Evolutionary conservation across 352 stramenopile genomes (phyloP), one percentile per base, ranked within the genome.

Genomic region (Saprolegnia parasitica): DNA sequence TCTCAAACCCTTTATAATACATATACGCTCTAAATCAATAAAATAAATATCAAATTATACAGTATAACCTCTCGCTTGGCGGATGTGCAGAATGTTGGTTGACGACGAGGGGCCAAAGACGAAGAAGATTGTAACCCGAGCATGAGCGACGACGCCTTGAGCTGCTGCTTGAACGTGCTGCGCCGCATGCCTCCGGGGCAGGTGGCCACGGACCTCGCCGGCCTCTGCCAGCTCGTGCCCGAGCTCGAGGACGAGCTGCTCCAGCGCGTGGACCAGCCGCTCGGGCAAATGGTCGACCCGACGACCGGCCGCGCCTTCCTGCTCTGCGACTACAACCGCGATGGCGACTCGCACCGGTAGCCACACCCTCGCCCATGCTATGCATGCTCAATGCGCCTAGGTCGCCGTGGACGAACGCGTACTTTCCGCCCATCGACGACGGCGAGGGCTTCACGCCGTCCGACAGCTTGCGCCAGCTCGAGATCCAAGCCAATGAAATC

Each of bases 321-420:
- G 21, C 79, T 96, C 39, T 98, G 90, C 75, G 89, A 98, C 77
- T 98, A 98, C 78, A 98, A 99, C 80, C 85, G 93, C 63, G 92
- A 98, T 68, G 95, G 89, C 15, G 91, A 97, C 74, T 91, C 86
- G 37, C 88, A 98, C 74, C 81, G 93, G 68, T 77, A 56, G 26
- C 29, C 52, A 65, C 15, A 23, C 9, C 11, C 57, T 35, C 13
- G 29, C 63, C 23, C 63, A 23, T 16, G 35, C n/a, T 8, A 57
- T 39, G 52, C 20, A 11, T 57, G 21, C 35, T 56, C 8, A 15
- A 56, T 67, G 54, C n/a, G 10, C 39, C 32, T 68, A 82, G 77
- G 35, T 97, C 87, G 2, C 95, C 96, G 6, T 98, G 95, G 94
- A 96, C 87, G 21, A 98, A 98, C 80, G 76, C 80, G 35, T 98